Evolutionary conservation across 306 rosid genomes (phyloP), one percentile per base, ranked within the genome.

Genomic region (Dryas octopetala): DNA sequence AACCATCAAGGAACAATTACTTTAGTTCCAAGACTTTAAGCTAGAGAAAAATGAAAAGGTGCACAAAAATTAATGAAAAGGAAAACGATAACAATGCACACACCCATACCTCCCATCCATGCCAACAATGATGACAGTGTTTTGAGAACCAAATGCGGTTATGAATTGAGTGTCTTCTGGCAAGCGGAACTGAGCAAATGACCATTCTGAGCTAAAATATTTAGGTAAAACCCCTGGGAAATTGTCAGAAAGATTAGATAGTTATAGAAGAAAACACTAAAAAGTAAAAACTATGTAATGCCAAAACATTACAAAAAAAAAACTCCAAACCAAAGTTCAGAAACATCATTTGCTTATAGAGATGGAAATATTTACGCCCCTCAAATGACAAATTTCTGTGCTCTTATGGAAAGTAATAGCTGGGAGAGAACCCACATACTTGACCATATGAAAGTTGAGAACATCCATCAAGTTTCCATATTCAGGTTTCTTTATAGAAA

Each of bases 161-260:
- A 92, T 90, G 78, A 82, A 92, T 70, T 78, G 87, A 46, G 92
- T 82, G 74, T 76, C 87, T 71, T 88, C 97, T 54, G 96, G 93
- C 76, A 92, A 81, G 84, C 66, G 99, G 87, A 90, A 89, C 83
- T 63, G 96, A 17, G 99, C 93, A 86, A 95, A 90, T 76, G 99
- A 95, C 99, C 99, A 90, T 80, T 95, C 99, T 14, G 97, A 95
- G 88, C 99, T 95, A 76, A 95, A 95, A 81, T 95, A 95, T 88
- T 91, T 95, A 71, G 99, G 99, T 74, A 95, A 81, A 67, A 90
- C 87, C 72, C 99, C 99, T 95, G 71, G 74, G 71, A 72, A 67
- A 50, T 17, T 15, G 58, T 71, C 72, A 64, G 40, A 74, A 1
- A 71, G 7, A 53, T 68, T 44, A 74, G 76, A 78, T 23, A 41